Evolutionary conservation across 495 filamentous ascomycete species (phyloP).

Genomic region (Annulohypoxylon bovei): DNA sequence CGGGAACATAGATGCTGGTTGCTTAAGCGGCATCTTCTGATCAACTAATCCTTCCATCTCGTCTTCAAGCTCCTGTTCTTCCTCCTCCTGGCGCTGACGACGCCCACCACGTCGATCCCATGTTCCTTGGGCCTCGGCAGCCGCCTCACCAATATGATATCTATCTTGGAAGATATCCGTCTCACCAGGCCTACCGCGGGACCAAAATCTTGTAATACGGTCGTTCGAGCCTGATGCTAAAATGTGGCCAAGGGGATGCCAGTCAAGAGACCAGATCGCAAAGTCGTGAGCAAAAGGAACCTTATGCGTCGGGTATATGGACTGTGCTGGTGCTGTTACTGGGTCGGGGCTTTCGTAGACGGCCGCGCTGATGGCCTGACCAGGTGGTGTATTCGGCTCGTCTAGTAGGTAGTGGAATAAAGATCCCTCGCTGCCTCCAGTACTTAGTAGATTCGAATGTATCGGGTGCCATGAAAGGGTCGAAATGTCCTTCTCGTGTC

Average conservation of each 20-base stretch:
- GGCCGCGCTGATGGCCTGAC: constrained; percentile 71
- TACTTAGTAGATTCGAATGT: constrained; percentile 87
- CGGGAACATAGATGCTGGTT: constrained; percentile 50
- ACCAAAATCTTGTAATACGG: constrained; percentile 96
- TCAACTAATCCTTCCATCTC: constrained; percentile 94
- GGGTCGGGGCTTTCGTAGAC: constrained; percentile 87
- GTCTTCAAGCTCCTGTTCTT: constrained; percentile 91
- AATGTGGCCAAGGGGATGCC: constrained; percentile 96
- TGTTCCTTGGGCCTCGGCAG: constrained; percentile 90
- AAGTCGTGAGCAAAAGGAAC: constrained; percentile 89
- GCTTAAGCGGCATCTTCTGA: constrained; percentile 79
- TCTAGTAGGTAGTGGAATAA: constrained; percentile 93
- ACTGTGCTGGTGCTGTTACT: constrained; percentile 77
- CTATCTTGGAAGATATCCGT: constrained; percentile 83
- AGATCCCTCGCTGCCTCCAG: constrained; percentile 87
- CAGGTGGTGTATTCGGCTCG: constrained; percentile 83
- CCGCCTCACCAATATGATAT: constrained; percentile 93
- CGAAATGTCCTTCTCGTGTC: constrained; percentile 95
- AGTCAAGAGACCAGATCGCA: constrained; percentile 95
- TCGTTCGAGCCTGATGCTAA: constrained; percentile 99
- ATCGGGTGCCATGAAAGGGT: constrained; percentile 94
- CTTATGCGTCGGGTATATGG: constrained; percentile 87
- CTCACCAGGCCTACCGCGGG: constrained; percentile 86
- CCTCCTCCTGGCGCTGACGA: constrained; percentile 85
- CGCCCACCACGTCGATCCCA: constrained; percentile 84